Evolutionary conservation across 164 flowering plant genomes (phyloP), one percentile per base, ranked within the genome.

Genomic region (Malania oleifera): DNA sequence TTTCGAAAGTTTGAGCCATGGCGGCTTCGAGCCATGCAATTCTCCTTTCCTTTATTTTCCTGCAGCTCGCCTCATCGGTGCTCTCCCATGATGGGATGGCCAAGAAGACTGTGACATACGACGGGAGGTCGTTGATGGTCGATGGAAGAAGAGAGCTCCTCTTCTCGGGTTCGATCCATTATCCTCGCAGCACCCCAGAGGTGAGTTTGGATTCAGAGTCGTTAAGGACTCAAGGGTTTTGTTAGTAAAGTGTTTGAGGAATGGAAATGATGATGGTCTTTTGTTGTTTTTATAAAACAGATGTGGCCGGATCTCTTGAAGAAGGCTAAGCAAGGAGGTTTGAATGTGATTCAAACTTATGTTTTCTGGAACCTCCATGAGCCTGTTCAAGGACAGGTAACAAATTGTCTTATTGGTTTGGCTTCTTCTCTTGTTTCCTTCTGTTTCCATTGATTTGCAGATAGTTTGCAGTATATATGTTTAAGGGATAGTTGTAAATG

Each of bases 131-230:
- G 0, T 48, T 84, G 57, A 82, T 84, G 44, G 56, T 84, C 44
- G 71, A 78, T 66, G 85, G 87, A 3, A 68, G 64, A 27, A 55
- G 85, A 35, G 79, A 80, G 77, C 73, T 84, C 26, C 62, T 84
- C 49, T 80, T 78, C 59, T 80, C 86, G 0, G 89, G 89, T 22
- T 82, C 89, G 2, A 76, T 84, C 23, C 89, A 82, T 67, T 84
- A 84, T 56, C 73, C 90, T 25, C 73, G 87, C 5, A 78, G 84
- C 64, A 76, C 87, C 27, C 85, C 87, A 2, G 85, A 82, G 53
- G 86, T 83, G 70, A 27, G 22, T 37, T 27, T 15, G 6, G 10
- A 2, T 4, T n/a, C 27, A 24, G 12, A n/a, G n/a, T 19, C 1
- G 17, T n/a, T n/a, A 34, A 15, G 31, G 1, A 25, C 11, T 7